Conservation (phyloP, 2,329 filamentous ascomycete genomes). For the Nothophoma quercina region DNA sequence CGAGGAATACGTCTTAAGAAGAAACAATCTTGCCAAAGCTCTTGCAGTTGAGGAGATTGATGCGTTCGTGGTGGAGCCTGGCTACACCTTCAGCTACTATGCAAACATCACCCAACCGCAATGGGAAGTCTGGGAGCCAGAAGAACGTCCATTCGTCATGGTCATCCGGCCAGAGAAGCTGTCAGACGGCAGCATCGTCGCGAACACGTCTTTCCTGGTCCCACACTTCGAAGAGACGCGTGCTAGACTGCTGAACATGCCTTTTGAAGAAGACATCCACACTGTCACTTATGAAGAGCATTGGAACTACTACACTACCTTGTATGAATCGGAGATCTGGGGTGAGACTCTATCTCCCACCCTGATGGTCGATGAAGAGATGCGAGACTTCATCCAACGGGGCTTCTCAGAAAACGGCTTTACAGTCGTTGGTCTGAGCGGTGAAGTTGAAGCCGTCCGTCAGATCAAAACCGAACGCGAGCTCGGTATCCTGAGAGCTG, state of each 20-base stretch:
- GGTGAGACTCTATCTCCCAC: conserved; percentile 47
- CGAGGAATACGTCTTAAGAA: conserved; percentile 62
- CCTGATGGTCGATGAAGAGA: conserved; percentile 72
- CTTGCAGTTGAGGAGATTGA: conserved; percentile 61
- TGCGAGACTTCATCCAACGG: conserved; percentile 68
- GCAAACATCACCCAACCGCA: conserved; percentile 67
- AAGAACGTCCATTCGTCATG: conserved; percentile 71
- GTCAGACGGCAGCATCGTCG: conserved; percentile 53
- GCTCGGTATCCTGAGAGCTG: conserved; percentile 65
- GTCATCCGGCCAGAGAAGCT: conserved; percentile 60
- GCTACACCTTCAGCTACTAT: conserved; percentile 71
- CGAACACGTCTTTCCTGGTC: conserved; percentile 65
- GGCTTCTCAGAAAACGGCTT: conserved; percentile 64
- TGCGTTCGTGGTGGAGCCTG: conserved; percentile 69
- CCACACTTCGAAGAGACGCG: conserved; percentile 69
- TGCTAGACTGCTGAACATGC: conserved; percentile 66
- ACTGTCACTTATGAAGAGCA: conserved; percentile 70
- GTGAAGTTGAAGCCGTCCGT: conserved; percentile 64
- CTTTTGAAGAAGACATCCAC: conserved; percentile 58
- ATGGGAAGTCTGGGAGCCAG: conserved; percentile 71
- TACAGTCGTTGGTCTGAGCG: conserved; percentile 61
- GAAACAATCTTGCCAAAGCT: conserved; percentile 64
- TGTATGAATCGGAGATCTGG: conserved; percentile 51
- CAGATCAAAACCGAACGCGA: conserved; percentile 66
- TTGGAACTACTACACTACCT: conserved; percentile 68